These are phyloP conservation scores for Syzygium oleosum DNA, from an alignment of 345 rosid species.

Conservation along the genomic window DNA sequence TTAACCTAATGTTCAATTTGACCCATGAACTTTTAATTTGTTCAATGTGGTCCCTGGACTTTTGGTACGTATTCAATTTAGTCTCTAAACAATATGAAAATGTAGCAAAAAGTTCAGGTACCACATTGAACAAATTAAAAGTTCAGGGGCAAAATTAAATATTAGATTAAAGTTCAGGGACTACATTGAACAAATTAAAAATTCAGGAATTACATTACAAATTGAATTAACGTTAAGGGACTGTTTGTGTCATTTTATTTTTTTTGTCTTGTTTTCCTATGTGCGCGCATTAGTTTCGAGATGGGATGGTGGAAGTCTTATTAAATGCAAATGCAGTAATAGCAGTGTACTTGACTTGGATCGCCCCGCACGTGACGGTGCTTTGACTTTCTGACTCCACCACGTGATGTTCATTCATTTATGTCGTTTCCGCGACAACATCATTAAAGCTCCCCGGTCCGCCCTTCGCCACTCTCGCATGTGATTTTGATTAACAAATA, in stretches of 20 bases:
- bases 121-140: no score
- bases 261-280: background rate
- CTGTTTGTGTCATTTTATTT: no score
- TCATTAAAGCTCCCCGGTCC: background rate
- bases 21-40: no score
- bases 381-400: background rate
- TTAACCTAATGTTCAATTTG: no score
- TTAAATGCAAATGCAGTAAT: background rate
- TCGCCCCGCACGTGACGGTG: background rate
- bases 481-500: background rate
- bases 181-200: no score
- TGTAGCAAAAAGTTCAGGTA: no score
- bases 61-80: no score
- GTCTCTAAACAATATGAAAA: no score
- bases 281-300: background rate
- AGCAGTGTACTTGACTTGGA: background rate
- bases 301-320: background rate
- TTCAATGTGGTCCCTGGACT: no score
- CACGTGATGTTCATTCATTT: background rate
- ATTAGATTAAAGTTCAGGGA: no score
- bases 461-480: background rate
- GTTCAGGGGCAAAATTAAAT: no score
- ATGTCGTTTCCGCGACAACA: background rate
- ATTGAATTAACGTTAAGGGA: no score
- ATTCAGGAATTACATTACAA: accelerated